phyloP scores from a whole-genome alignment of 1,284 basidiomycete species.

The Leucoagaricus sp. region DNA sequence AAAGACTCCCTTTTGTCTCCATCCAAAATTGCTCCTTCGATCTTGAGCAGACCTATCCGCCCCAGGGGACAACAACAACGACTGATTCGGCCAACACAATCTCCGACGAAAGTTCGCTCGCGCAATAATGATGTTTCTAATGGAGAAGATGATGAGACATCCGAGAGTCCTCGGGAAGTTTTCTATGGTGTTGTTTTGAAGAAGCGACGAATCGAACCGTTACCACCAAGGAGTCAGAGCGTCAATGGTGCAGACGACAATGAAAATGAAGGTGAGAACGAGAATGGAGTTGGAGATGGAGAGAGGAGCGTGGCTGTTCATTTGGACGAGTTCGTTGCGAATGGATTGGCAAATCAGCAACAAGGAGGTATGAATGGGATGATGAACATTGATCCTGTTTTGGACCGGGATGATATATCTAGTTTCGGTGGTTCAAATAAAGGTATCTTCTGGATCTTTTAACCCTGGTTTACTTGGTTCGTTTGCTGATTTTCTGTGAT shows the following conservation, averaged over 20 bases:
- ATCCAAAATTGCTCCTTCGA: slow-evolving; percentile 15
- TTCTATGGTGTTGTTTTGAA: slow-evolving; percentile 26
- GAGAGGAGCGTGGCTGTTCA: not conserved
- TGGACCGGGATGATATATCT: slow-evolving; percentile 16
- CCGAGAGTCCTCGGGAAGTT: slow-evolving; percentile 12
- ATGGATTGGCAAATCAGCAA: not conserved
- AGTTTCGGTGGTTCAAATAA: slow-evolving; percentile 24
- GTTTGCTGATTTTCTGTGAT: not conserved
- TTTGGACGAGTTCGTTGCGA: not conserved
- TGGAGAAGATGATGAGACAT: not conserved
- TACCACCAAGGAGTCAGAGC: too few relatives aligned
- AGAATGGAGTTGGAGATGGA: not conserved
- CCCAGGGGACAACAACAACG: slow-evolving; percentile 11
- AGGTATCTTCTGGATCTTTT: slow-evolving; percentile 11
- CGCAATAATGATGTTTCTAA: not conserved
- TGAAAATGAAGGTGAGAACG: slow-evolving; percentile 14
- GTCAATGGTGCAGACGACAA: slow-evolving; percentile 15
- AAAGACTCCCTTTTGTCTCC: slow-evolving; percentile 13
- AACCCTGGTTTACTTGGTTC: not conserved
- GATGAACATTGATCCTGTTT: slow-evolving; percentile 16
- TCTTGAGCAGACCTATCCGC: slow-evolving; percentile 1
- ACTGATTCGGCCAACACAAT: slow-evolving; percentile 12
- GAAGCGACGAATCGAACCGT: slow-evolving; percentile 14
- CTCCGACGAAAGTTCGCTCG: not conserved
- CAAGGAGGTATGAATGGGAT: slow-evolving; percentile 16